Evolutionary conservation across 352 stramenopile species (phyloP), one percentile per base, ranked within the genome.

Genomic region (Halophytophthora polymorphica): DNA sequence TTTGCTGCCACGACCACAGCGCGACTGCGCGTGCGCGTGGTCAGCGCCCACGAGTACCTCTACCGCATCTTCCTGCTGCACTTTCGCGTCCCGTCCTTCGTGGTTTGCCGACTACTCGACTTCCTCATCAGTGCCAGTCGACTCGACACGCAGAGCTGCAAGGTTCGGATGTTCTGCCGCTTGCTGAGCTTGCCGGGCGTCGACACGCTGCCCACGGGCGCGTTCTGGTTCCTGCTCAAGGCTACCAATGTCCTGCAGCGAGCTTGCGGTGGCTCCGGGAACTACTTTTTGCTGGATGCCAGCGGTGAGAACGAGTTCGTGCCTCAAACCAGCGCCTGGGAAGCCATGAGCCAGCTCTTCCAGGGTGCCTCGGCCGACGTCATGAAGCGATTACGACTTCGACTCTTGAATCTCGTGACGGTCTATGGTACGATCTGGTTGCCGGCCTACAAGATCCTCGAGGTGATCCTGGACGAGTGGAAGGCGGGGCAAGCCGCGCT

Each of bases 141-240:
- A 10, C 44, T 85, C 1, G 73, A 85, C 35, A 82, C 73, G 13
- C 73, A 85, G 34, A 85, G 73, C 48, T 69, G 62, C 60, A 85
- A 85, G 38, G 69, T 85, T 10, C 45, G 73, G 37, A 56, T 85
- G 10, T 85, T 80, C 44, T 75, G 61, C 25, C 61, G 66, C 2
- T 42, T 85, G 6, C 25, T 85, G 17, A 51, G 61, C 2, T 46
- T 85, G 10, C 55, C 64, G 2, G 73, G 70, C 11, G 69, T 77
- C 28, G 57, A 71, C 4, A 29, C 59, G 12, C 59, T 85, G 10
- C 45, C 67, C 3, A 36, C 40, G 0, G 66, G 71, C 23, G 70
- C 69, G n/a, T 77, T 79, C 21, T 85, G 73, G 73, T 85, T 85
- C 40, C 55, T 71, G 8, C 44, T 85, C 1, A 78, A 82, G 56